Evolutionary conservation across 169 alveolate species (phyloP).

Genomic region (Miamiensis avidus): DNA sequence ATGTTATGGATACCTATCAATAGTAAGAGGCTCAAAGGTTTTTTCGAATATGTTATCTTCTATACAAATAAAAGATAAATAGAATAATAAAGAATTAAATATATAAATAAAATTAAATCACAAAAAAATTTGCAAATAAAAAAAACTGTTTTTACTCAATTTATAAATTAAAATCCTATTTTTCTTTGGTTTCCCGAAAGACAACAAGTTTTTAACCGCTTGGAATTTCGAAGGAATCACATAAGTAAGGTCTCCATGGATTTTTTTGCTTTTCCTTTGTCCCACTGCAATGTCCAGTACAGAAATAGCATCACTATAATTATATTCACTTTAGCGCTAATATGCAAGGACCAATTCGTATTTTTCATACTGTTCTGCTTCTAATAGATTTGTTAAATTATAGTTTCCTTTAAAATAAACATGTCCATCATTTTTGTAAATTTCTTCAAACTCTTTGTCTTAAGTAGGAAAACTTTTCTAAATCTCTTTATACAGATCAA

Average conservation of each 20-base stretch:
- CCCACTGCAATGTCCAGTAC: conserved; percentile 1
- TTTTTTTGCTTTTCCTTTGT: conserved; percentile 6
- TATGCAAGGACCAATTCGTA: background rate
- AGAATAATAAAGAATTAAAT: background rate
- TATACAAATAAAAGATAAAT: background rate
- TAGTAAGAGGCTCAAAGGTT: conserved; percentile 4
- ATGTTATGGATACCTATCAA: conserved; percentile 4
- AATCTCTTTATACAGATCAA: background rate
- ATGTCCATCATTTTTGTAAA: background rate
- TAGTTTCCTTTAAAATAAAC: conserved; percentile 21
- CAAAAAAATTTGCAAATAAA: background rate
- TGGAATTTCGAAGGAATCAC: conserved; percentile 13
- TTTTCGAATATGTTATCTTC: background rate
- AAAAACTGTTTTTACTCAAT: background rate
- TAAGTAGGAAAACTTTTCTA: background rate
- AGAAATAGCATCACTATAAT: background rate
- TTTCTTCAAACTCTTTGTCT: background rate
- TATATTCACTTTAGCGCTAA: background rate
- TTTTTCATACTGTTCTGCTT: conserved; percentile 1
- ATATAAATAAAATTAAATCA: background rate
- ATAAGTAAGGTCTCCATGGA: background rate
- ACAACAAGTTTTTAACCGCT: background rate
- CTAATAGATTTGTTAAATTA: background rate
- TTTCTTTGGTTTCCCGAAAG: conserved; percentile 8
- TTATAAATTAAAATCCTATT: conserved; percentile 4